Base-by-base conservation (phyloP, 106 monocot genomes). In the Acorus calamus region DNA sequence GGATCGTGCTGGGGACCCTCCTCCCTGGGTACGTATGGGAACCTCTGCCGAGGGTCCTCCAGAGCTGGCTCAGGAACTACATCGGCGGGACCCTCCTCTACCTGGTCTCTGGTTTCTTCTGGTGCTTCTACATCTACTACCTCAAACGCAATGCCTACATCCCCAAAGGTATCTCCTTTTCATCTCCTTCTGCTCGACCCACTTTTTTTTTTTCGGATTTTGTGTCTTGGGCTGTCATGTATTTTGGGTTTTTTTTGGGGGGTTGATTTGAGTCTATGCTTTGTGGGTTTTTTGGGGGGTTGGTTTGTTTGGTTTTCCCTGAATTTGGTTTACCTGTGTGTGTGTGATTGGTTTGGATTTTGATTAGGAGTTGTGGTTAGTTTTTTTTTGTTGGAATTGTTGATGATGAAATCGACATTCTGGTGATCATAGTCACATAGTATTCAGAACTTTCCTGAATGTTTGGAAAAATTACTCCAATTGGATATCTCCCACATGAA, bases 111-210 rank as follows among this genome's bases (percentile, higher is more conserved):
- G 80, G 80, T 2, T 70, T 87, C 60, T 53, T 83, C 53, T 83
- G 83, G 83, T 74, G 72, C 66, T 80, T 83, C 72, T 83, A 79
- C 66, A 76, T 86, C 70, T 86, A 86, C 65, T 68, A 71, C 77
- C 70, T 60, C 57, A 83, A 83, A 74, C 77, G 74, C 67, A 77
- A 80, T 46, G 77, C 72, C 49, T 80, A 87, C 67, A 3, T 87
- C 42, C 79, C 77, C 41, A 87, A 87, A 77, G 87, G 87, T 83
- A 8, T 14, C 55, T 7, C 45, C 45, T 54, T 43, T 57, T 28
- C 56, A 14, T 64, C 63, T 42, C 28, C 10, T 28, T 42, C 11
- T 61, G 14, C 14, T 28, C 28, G 28, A 28, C 10, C 55, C 50
- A 47, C 6, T 50, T 47, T 50, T 55, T 47, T n/a, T n/a, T 51